Evolutionary conservation across 2,329 filamentous ascomycete genomes (phyloP).

Genomic region (Stachybotrys echinatus): DNA sequence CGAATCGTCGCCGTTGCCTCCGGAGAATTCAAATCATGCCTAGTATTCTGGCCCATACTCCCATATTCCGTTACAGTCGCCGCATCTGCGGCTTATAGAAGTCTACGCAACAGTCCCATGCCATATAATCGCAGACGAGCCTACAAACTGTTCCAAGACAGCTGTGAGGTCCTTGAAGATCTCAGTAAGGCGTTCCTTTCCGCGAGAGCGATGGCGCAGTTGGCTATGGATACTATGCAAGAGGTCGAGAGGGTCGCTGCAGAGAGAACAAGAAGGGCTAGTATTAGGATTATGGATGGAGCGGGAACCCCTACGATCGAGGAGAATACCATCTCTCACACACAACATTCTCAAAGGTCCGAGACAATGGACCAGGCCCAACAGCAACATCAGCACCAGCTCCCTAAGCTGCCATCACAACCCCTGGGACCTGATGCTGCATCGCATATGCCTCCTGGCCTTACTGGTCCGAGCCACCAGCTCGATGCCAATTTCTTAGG

Average conservation of each 20-base stretch:
- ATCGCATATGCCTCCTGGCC: constrained; percentile 6
- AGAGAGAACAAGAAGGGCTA: constrained; percentile 9
- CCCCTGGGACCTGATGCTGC: constrained; percentile 1
- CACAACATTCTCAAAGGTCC: constrained; percentile 4
- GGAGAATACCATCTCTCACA: constrained; percentile 4
- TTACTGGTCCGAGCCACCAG: constrained; percentile 4
- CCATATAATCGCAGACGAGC: constrained; percentile 11
- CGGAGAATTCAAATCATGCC: constrained; percentile 11
- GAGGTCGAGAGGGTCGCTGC: constrained; percentile 13
- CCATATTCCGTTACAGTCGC: constrained; percentile 16
- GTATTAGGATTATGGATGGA: constrained; percentile 2
- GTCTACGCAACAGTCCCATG: constrained; percentile 13
- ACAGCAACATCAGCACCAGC: constrained; percentile 1
- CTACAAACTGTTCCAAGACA: constrained; percentile 12
- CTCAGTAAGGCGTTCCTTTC: constrained; percentile 13
- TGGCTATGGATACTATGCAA: constrained; percentile 14
- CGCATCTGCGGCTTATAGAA: constrained; percentile 14
- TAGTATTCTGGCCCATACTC: constrained; percentile 15
- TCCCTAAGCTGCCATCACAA: constrained; percentile 1
- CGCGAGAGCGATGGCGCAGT: constrained; percentile 13
- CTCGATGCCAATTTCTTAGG: constrained; percentile 6
- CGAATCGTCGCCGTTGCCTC: constrained; percentile 12
- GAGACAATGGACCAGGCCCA: constrained; percentile 2
- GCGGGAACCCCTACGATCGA: neutral
- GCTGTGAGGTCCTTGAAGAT: constrained; percentile 12